A percentile compares a stretch with the other conserved stretches of the same genome.
Conservation (phyloP, 306 rosid species). For the Sindora glabra region DNA sequence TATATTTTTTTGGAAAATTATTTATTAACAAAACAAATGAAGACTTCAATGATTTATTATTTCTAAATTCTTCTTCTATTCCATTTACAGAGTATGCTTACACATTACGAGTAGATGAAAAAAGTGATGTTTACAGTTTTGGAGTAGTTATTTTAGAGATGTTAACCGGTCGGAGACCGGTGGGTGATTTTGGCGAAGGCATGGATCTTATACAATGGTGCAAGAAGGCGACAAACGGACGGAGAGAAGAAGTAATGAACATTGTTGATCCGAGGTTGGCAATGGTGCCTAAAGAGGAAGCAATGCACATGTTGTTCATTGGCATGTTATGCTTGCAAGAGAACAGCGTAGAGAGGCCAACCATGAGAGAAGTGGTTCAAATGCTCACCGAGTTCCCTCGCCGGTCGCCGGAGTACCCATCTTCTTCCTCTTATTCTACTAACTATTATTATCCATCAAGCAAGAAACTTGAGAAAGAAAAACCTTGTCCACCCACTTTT, state of each 20-base stretch:
- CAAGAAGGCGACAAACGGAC: constrained; percentile 36
- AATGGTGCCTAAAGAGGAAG: constrained; percentile 48
- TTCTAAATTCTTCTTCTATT: no score
- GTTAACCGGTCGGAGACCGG: constrained; percentile 60
- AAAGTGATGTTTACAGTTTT: constrained; percentile 78
- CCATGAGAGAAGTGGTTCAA: constrained; percentile 89
- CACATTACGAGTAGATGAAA: constrained; percentile 71
- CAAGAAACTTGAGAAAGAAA: constrained; percentile 11
- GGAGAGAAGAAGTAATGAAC: constrained; percentile 31
- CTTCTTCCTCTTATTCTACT: constrained; percentile 31
- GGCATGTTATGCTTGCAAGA: constrained; percentile 64
- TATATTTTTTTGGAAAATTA: no score
- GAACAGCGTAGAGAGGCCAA: constrained; percentile 70
- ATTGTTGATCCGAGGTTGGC: constrained; percentile 42
- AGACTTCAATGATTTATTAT: no score
- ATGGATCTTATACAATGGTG: constrained; percentile 83
- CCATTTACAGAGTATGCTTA: constrained; percentile 69
- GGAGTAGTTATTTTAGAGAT: constrained; percentile 73
- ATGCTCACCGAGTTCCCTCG: constrained; percentile 70
- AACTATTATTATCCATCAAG: not conserved
- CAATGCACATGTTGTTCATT: constrained; percentile 67
- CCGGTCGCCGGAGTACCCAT: constrained; percentile 9
- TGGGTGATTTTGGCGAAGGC: constrained; percentile 69
- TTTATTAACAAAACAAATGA: no score
- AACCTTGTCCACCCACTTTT: constrained; percentile 24